A percentile compares a stretch with the other conserved stretches of the same genome.
These are phyloP conservation scores for Arbutus unedo DNA, from an alignment of 148 eudicot species.

Conservation along the genomic window DNA sequence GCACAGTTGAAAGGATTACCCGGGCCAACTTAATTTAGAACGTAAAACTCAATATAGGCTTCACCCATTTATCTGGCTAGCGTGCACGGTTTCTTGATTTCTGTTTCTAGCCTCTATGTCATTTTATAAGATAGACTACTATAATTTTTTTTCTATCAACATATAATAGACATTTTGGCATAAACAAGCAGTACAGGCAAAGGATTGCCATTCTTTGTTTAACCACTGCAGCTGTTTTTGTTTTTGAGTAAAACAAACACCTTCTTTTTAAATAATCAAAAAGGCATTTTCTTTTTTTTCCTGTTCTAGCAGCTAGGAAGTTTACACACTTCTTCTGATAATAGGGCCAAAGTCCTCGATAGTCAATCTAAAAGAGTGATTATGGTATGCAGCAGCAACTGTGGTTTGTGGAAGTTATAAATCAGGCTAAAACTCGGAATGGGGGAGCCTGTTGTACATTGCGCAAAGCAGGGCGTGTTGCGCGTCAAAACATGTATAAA, in stretches of 20 bases:
- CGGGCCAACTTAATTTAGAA: not conserved
- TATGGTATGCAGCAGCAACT: not conserved
- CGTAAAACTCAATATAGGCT: not conserved
- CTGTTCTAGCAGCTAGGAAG: not conserved
- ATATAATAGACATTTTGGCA: not conserved
- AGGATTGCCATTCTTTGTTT: not conserved
- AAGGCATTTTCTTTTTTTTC: too few species aligned
- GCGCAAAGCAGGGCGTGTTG: too few species aligned
- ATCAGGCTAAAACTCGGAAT: not conserved
- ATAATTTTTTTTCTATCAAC: not conserved
- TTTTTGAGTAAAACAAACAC: too few species aligned
- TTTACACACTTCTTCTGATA: not conserved
- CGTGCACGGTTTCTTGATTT: not conserved
- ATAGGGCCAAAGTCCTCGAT: not conserved
- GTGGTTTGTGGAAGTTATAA: not conserved
- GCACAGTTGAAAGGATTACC: not conserved
- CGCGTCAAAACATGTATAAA: not conserved
- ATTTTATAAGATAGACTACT: not conserved
- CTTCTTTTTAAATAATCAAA: too few species aligned
- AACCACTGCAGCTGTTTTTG: too few species aligned
- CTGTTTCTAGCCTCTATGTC: not conserved
- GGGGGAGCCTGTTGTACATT: too few species aligned
- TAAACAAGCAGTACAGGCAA: not conserved
- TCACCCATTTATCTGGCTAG: not conserved
- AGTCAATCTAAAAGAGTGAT: not conserved